Evolutionary conservation across 2,329 filamentous ascomycete species (phyloP).

Genomic region (Colletotrichum trifolii): DNA sequence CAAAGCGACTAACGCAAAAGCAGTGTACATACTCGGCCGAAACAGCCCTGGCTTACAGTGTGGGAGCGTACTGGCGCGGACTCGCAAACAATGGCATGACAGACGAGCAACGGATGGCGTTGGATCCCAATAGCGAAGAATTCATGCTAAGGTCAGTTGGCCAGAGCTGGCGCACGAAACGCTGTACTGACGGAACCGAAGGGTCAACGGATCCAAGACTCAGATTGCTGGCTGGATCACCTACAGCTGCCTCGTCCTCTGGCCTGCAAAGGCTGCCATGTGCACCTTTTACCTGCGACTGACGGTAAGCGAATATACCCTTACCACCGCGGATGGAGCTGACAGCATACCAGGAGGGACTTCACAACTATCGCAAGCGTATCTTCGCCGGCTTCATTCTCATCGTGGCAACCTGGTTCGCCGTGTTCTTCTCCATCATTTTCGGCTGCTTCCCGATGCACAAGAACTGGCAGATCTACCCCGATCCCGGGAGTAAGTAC

Average conservation of each 20-base stretch:
- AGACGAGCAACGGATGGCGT: conserved; percentile 55
- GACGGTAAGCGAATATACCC: conserved; percentile 46
- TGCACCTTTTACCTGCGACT: conserved; percentile 63
- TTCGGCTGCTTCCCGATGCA: conserved; percentile 58
- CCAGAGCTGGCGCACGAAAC: background rate
- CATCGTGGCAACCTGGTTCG: conserved; percentile 57
- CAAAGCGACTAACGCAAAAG: background rate
- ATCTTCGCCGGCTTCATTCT: conserved; percentile 57
- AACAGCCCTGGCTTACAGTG: conserved; percentile 45
- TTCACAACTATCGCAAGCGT: conserved; percentile 43
- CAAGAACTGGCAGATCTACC: conserved; percentile 64
- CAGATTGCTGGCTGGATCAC: conserved; percentile 63
- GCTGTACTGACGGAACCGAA: conserved; percentile 16
- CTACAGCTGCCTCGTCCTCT: conserved; percentile 59
- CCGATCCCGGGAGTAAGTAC: conserved; percentile 60
- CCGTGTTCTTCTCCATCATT: conserved; percentile 58
- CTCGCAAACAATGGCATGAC: conserved; percentile 70
- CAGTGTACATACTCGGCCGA: conserved; percentile 38
- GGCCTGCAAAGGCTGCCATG: conserved; percentile 64
- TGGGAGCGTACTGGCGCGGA: conserved; percentile 55
- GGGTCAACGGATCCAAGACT: conserved; percentile 63
- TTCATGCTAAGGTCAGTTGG: conserved; percentile 50
- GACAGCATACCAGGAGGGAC: conserved; percentile 20
- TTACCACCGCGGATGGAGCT: background rate
- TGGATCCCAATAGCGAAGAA: conserved; percentile 58